Base-by-base conservation (phyloP, 129 eudicot genomes). In the Tagetes patula region DNA sequence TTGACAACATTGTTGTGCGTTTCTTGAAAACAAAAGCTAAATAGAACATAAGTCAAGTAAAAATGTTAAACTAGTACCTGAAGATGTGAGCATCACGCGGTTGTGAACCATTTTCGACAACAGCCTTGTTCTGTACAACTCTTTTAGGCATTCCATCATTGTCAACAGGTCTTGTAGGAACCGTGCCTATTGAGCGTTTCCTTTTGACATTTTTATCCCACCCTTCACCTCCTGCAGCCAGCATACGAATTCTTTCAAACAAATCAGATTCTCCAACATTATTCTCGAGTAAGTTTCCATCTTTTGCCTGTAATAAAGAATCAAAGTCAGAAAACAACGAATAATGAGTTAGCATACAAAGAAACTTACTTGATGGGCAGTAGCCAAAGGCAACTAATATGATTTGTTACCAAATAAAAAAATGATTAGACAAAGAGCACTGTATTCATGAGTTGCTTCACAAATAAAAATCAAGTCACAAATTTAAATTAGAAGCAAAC, bases 151-250 rank as follows among this genome's bases (percentile, higher is more conserved):
- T 85, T 12, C 79, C 84, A 56, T 85, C 96, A 80, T 72, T 67
- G 33, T 85, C 96, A 47, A 53, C 33, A 66, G 89, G 68, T 82
- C 91, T 83, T 34, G 87, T 74, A 48, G 74, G 73, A 52, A 75
- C 86, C 39, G 77, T 73, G 71, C 97, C 90, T 30, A 80, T 82
- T 34, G 97, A 88, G 65, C 97, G 94, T 80, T 85, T 92, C 75
- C 93, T 87, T 74, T 89, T 91, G 79, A 75, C 83, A 76, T 82
- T 92, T 70, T 83, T 89, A 81, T 92, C 97, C 97, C 97, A 92
- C 13, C 94, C 86, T 73, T 92, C 97, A 45, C 93, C 97, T 58
- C 86, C 89, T 43, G 89, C 91, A 59, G 94, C 91, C 79, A 92
- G 82, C 58, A 82, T 75, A 32, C 91, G 89, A 38, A 85, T 82